Evolutionary conservation across 352 stramenopile species (phyloP), one percentile per base, ranked within the genome.

Genomic region (Phytophthora syringae): DNA sequence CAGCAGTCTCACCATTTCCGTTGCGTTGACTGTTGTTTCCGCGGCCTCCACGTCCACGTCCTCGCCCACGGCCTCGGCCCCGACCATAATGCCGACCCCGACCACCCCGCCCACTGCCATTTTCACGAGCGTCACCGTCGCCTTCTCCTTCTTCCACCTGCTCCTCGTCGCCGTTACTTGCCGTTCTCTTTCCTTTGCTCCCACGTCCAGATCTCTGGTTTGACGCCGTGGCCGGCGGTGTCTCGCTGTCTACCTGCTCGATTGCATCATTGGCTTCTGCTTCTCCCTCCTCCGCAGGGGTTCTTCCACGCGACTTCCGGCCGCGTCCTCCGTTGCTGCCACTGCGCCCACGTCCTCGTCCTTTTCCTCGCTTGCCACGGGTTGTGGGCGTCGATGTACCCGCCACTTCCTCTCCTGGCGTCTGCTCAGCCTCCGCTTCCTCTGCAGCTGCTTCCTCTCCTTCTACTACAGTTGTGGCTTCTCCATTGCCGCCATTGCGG

Each of bases 361-460:
- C 79, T 59, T 77, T 79, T 2, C 70, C 73, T 63, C 70, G 60
- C 37, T 77, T 78, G 15, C 70, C 70, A 24, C 58, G 69, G 4
- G 24, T 71, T n/a, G 45, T 73, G 21, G 50, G 63, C 5, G 61
- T 67, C 10, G 32, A 52, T 16, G 9, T 28, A 7, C 39, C 40
- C 30, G 34, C 49, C 39, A 52, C 55, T 11, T 63, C 52, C 25
- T 52, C 71, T 16, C 42, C 60, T 37, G 49, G 57, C 13, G 30
- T 57, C 22, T 68, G 48, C 34, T 65, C 20, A 20, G 64, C 56
- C 7, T 12, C 36, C 16, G 64, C 52, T n/a, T 61, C 50, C 12
- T 60, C 32, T 16, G 21, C 49, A 49, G 51, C 47, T 20, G 21
- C 58, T 47, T 70, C 52, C 9, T 61, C 49, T 20, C 12, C 40